Percentiles rank a stretch among this genome's conserved stretches.
phyloP scores from a whole-genome alignment of 345 rosid species.

The Adansonia digitata region DNA sequence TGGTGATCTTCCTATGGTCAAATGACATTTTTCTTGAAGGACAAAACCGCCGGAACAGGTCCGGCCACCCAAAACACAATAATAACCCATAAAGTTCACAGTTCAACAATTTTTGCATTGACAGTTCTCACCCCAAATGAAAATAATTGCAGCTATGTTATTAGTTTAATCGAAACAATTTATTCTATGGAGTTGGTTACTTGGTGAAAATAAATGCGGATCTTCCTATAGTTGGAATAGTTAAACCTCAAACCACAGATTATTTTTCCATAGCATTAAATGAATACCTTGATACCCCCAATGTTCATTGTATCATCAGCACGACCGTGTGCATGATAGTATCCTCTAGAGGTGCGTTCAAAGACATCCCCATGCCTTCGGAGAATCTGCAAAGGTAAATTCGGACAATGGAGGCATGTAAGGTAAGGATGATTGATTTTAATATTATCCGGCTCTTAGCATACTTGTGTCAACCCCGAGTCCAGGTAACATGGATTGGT shows the following conservation, averaged over 20 bases:
- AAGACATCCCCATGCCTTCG: conserved; percentile 95
- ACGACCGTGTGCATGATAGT: conserved; percentile 92
- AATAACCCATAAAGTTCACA: too few relatives aligned
- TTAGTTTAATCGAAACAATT: not conserved
- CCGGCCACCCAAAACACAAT: too few relatives aligned
- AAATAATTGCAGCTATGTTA: not conserved
- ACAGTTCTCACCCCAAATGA: not conserved
- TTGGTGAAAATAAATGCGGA: not conserved
- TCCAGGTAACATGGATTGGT: not conserved
- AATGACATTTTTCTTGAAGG: too few relatives aligned
- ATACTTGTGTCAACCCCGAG: too few relatives aligned
- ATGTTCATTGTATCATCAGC: conserved; percentile 98
- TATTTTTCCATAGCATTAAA: conserved; percentile 1
- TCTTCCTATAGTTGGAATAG: not conserved
- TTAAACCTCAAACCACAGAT: not conserved
- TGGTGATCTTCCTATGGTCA: too few relatives aligned
- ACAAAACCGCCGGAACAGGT: too few relatives aligned
- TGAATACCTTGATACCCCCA: conserved; percentile 87
- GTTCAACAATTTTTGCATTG: too few relatives aligned
- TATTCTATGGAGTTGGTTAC: not conserved
- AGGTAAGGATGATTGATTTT: not conserved
- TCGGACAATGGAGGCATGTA: conserved; percentile 5
- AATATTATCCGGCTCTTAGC: not conserved
- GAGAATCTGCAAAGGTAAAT: conserved; percentile 44
- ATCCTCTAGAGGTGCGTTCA: conserved; percentile 72